phyloP scores from a whole-genome alignment of 805 yeast species.

The Candida yuanshanica region DNA sequence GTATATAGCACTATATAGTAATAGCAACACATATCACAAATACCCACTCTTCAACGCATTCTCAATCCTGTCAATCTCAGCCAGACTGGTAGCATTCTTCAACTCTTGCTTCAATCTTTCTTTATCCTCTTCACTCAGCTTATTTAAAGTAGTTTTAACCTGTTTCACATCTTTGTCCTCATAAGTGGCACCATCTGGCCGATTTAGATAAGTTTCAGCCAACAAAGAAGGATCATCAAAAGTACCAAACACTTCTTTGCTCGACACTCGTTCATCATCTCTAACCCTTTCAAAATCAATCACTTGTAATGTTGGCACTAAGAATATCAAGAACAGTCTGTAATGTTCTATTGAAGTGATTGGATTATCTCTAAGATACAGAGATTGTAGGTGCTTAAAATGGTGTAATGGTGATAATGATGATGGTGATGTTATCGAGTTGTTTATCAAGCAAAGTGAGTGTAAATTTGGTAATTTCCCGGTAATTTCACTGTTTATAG shows the following conservation, averaged over 20 bases:
- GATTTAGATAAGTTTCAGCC: conserved; percentile 20
- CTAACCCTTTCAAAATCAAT: conserved; percentile 67
- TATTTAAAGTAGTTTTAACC: conserved; percentile 33
- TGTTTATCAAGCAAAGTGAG: conserved; percentile 46
- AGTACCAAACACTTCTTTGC: conserved; percentile 39
- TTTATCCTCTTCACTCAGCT: conserved; percentile 51
- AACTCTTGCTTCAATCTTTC: conserved; percentile 46
- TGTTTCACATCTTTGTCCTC: conserved; percentile 29
- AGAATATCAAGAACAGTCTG: conserved; percentile 52
- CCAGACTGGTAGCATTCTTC: conserved; percentile 58
- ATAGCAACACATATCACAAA: conserved; percentile 6
- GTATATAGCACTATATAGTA: not conserved
- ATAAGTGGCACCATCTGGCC: not conserved
- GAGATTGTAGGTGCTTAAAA: conserved; percentile 37
- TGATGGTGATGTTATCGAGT: conserved; percentile 40
- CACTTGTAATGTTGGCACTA: conserved; percentile 55
- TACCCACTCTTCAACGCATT: conserved; percentile 39
- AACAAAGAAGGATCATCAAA: conserved; percentile 20
- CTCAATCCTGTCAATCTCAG: conserved; percentile 72
- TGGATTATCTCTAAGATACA: conserved; percentile 57
- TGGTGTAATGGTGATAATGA: conserved; percentile 35
- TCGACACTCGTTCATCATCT: conserved; percentile 43
- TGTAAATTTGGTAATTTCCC: conserved; percentile 41
- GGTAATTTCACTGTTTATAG: conserved; percentile 32
- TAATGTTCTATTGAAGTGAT: conserved; percentile 46